A percentile compares a stretch with the other conserved stretches of the same genome.
phyloP scores from a whole-genome alignment of 2,329 filamentous ascomycete species.

The Shiraia sp. region DNA sequence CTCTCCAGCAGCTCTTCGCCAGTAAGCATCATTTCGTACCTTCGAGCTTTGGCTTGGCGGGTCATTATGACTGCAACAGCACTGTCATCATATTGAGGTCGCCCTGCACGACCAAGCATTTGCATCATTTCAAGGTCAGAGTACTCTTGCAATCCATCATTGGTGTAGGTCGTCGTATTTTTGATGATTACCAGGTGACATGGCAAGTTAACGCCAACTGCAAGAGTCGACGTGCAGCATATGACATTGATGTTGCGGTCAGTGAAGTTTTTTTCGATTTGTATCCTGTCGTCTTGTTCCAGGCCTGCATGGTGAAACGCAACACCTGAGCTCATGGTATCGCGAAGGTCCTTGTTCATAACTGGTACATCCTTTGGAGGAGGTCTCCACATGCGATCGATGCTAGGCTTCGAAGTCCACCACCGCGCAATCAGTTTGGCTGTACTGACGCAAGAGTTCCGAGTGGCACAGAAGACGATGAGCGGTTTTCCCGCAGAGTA shows the following conservation, averaged over 20 bases:
- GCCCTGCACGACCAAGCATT: slow-evolving; percentile 82
- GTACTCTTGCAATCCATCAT: slow-evolving; percentile 66
- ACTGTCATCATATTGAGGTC: slow-evolving; percentile 79
- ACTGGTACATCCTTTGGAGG: slow-evolving; percentile 59
- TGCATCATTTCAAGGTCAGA: slow-evolving; percentile 86
- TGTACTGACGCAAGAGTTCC: slow-evolving; percentile 70
- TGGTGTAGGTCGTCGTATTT: slow-evolving; percentile 68
- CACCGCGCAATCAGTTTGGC: slow-evolving; percentile 68
- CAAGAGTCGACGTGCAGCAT: slow-evolving; percentile 84
- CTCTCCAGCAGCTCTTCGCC: slow-evolving; percentile 77
- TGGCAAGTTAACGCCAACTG: slow-evolving; percentile 81
- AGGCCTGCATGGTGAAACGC: slow-evolving; percentile 84
- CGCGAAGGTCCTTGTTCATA: slow-evolving; percentile 63
- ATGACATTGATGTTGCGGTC: slow-evolving; percentile 76
- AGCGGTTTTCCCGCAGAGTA: slow-evolving; percentile 74
- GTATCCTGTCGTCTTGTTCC: slow-evolving; percentile 63
- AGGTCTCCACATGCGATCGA: slow-evolving; percentile 65
- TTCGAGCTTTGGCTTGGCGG: slow-evolving; percentile 62
- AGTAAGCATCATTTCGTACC: slow-evolving; percentile 74
- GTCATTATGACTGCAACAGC: slow-evolving; percentile 83
- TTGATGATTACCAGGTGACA: slow-evolving; percentile 85
- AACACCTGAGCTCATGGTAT: slow-evolving; percentile 62
- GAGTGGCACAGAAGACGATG: slow-evolving; percentile 81
- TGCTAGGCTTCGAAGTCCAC: slow-evolving; percentile 59
- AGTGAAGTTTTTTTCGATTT: slow-evolving; percentile 70